A percentile compares a stretch with the other conserved stretches of the same genome.
These are phyloP conservation scores for Spiromastix sp. DNA, from an alignment of 2,329 filamentous ascomycete genomes.

Conservation along the genomic window DNA sequence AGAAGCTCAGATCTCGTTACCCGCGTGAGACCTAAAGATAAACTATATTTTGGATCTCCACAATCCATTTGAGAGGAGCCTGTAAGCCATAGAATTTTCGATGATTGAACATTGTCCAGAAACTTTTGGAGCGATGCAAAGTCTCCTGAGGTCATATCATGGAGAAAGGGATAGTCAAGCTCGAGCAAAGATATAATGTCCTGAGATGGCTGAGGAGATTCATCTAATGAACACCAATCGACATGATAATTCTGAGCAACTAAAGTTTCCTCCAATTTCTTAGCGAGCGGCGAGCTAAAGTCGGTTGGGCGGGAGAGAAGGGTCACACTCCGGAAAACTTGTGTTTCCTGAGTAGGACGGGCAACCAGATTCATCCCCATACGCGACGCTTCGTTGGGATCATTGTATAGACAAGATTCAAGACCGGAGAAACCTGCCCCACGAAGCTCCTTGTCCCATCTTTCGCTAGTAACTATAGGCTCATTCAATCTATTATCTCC, in stretches of 20 bases:
- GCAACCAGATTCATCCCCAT: constrained; percentile 1
- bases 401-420: constrained; percentile 2
- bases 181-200: constrained; percentile 8
- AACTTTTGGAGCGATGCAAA: constrained; percentile 3
- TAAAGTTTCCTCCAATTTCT: background rate
- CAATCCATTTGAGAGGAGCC: constrained; percentile 5
- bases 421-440: constrained; percentile 5
- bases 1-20: constrained; percentile 4
- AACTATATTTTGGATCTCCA: constrained; percentile 2
- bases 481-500: background rate
- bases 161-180: constrained; percentile 4
- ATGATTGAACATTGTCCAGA: constrained; percentile 1
- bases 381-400: background rate
- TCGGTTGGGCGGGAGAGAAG: background rate
- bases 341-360: background rate
- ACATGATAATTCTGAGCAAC: background rate
- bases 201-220: constrained; percentile 2
- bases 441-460: constrained; percentile 5
- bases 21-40: constrained; percentile 3
- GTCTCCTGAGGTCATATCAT: background rate
- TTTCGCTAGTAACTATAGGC: background rate
- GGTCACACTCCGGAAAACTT: background rate
- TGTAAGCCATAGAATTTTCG: constrained; percentile 6
- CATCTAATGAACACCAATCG: background rate
- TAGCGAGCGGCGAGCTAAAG: background rate